Evolutionary conservation across 768 basidiomycete species (phyloP), one percentile per base, ranked within the genome.

Genomic region (Lenzites betulinus): DNA sequence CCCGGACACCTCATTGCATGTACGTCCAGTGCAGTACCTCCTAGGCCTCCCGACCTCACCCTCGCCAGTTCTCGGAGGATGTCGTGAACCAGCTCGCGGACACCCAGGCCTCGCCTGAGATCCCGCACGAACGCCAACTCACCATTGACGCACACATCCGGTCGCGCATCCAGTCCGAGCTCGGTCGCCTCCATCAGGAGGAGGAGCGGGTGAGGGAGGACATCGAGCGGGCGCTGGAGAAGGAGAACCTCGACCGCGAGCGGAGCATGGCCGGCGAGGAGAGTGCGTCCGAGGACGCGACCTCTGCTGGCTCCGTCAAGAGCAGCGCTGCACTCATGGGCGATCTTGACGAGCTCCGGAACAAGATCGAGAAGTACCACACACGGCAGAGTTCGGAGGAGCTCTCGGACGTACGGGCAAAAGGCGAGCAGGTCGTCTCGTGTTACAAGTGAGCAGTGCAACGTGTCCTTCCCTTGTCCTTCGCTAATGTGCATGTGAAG

Each of bases 191-290:
- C 64, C 86, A 83, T 33, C 76, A 79, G 28, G 86, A 92, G 68
- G 92, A 93, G 71, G 84, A 85, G 60, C 71, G 77, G 36, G 86
- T 95, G 12, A 84, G 82, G 43, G 76, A 78, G 48, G 83, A 92
- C 75, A 93, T 95, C 35, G 88, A 91, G 67, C 77, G 71, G 33
- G 91, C 90, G 1, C 78, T 95, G 49, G 90, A 95, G 78, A 89
- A 87, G 76, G 93, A 95, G 77, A 95, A 95, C 74, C 73, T 95
- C 51, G 90, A 93, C 72, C 81, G 82, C 58, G 92, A 94, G 74
- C 80, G 78, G 65, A 72, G 74, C 26, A 79, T 82, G 78, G 79
- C 79, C 16, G 83, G 80, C 28, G 65, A 61, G 18, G 70, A 70
- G 57, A 62, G 48, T 35, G 67, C 58, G 39, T 70, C 70, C 30